A percentile compares a stretch with the other conserved stretches of the same genome.
phyloP scores from a whole-genome alignment of 441 rosid species.

The Gossypium schwendimanii region DNA sequence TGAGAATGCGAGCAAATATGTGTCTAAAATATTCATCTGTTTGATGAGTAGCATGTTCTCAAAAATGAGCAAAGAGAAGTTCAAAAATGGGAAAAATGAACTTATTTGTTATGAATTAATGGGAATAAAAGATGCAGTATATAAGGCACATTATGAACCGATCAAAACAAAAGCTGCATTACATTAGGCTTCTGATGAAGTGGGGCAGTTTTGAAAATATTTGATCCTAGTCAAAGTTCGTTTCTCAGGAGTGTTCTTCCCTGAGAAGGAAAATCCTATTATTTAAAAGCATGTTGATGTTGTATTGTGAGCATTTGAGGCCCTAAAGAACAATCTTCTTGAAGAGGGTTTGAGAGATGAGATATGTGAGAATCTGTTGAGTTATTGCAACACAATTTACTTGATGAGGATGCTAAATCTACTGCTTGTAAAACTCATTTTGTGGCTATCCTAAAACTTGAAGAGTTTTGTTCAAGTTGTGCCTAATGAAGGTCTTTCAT shows the following conservation, averaged over 20 bases:
- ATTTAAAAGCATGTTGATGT: background rate
- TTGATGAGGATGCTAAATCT: background rate
- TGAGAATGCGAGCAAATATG: background rate
- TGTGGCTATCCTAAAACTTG: background rate
- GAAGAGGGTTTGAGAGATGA: background rate
- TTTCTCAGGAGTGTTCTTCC: background rate
- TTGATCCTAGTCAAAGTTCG: background rate
- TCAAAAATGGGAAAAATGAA: background rate
- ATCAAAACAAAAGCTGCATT: background rate
- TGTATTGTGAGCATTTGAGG: background rate
- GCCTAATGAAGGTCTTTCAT: background rate
- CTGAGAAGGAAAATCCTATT: background rate
- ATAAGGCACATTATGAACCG: no score
- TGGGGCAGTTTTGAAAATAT: background rate
- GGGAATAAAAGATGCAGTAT: background rate
- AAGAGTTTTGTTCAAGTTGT: background rate
- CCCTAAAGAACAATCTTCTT: background rate
- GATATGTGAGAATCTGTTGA: background rate
- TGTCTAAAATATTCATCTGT: background rate
- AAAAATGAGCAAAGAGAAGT: background rate
- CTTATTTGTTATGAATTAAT: background rate
- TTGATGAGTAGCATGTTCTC: background rate
- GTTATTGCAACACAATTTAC: background rate
- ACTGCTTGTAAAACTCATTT: background rate
- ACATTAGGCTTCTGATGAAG: background rate